Evolutionary conservation across 352 stramenopile species (phyloP), one percentile per base, ranked within the genome.

Genomic region (Globisporangium camurandrum): DNA sequence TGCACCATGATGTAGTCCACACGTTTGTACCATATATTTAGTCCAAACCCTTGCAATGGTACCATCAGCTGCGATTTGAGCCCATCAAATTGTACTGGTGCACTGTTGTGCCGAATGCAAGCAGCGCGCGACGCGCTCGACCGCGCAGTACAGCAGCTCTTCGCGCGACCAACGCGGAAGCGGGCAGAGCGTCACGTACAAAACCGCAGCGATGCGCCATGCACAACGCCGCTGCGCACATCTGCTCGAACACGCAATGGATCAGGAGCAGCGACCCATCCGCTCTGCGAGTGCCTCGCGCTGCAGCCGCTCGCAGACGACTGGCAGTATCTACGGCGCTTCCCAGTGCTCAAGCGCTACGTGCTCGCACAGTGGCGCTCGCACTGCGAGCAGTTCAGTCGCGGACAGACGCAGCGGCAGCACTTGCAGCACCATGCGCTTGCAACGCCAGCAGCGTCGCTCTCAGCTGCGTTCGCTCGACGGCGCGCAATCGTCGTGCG

Each of bases 321-420:
- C 40, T 52, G 68, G 68, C 61, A 56, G 1, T 38, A 64, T 38
- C 39, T 80, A 49, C 51, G 17, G 10, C 71, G 59, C 3, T 69
- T 64, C 48, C 66, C 71, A 1, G 71, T 83, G 47, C 68, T 83
- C 36, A 76, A 71, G 53, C 68, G 67, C 20, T 56, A 75, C 19
- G 54, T 83, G 33, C 62, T 83, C 43, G 34, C 28, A 9, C 51
- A 65, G 26, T 83, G 69, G 46, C 36, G 45, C 9, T 1, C 20
- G 10, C 17, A 57, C 60, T 48, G 53, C 48, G 51, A 53, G 26
- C 31, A 69, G 56, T 42, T 44, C 36, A 37, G 68, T 26, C 27
- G 16, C 33, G 17, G 24, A 5, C 23, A 45, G 14, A 1, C 12
- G 22, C 49, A 42, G 33, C 30, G 36, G 2, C 40, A 42, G 23